Base-by-base conservation (phyloP, 2,329 filamentous ascomycete species). In the Helminthosporium solani region DNA sequence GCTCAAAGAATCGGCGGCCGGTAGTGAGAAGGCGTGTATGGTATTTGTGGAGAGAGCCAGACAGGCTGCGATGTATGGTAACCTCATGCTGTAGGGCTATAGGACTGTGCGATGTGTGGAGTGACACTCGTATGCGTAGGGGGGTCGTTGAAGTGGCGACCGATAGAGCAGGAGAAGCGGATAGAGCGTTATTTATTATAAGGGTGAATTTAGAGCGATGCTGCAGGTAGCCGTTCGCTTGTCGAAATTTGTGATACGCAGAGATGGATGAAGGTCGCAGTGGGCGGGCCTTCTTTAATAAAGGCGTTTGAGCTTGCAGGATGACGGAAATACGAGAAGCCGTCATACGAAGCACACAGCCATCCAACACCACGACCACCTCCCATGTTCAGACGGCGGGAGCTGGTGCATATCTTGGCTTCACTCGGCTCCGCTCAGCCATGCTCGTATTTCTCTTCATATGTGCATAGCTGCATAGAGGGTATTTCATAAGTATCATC, bases 11-110 rank as follows among this genome's bases (percentile, higher is more conserved):
- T 60, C 53, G 18, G 47, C 23, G 28, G 66, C 57, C 14, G 64
- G 60, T 44, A 70, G 48, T 7, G 65, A 67, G 11, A 53, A 57
- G 16, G 59, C 60, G 33, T 50, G 59, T 39, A 56, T 46, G 38
- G 49, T 42, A 37, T 61, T 58, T 49, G 51, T 52, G 38, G 52
- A 56, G 27, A 63, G 31, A 18, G 58, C 46, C 39, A 60, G 7
- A 37, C 49, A 61, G 14, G 66, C 48, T 41, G 67, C 42, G 18
- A 56, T 8, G 28, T 56, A 47, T 40, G 52, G 50, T 18, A 67
- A 11, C 53, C 53, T 66, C 67, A 67, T 69, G 23, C 40, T 51
- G 45, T 27, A 33, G 48, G 42, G n/a, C 41, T 40, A 44, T 52
- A 49, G 46, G 12, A 28, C 33, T 30, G 16, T 21, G 35, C 33